phyloP scores from a whole-genome alignment of 495 filamentous ascomycete species.

The Bacidia gigantensis region DNA sequence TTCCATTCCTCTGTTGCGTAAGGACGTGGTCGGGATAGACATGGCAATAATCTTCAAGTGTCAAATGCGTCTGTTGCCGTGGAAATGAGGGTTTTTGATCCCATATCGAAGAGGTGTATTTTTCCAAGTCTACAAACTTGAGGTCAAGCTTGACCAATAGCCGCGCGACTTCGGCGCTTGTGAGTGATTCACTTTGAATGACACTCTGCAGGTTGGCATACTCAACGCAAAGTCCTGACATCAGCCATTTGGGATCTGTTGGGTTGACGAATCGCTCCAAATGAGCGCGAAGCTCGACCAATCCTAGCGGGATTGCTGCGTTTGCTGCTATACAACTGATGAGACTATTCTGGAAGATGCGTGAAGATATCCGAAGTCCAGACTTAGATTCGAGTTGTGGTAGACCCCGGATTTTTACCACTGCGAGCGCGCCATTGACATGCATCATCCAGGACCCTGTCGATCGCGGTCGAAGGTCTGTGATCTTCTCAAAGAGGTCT shows the following conservation, averaged over 20 bases:
- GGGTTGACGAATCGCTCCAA: conserved; percentile 11
- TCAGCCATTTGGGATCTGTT: conserved; percentile 15
- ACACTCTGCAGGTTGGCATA: conserved; percentile 15
- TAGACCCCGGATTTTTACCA: conserved; percentile 18
- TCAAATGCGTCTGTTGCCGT: conserved; percentile 4
- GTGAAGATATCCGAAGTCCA: conserved; percentile 10
- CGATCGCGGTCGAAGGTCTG: conserved; percentile 8
- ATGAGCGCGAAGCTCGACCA: conserved; percentile 16
- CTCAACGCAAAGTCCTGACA: conserved; percentile 16
- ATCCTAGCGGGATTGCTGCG: conserved; percentile 12
- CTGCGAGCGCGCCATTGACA: conserved; percentile 22
- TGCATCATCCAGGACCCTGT: conserved; percentile 19
- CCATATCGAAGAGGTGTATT: neutral
- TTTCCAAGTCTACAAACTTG: neutral
- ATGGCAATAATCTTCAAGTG: conserved; percentile 16
- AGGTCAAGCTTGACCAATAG: neutral
- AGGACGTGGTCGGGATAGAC: conserved; percentile 18
- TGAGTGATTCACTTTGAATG: conserved; percentile 4
- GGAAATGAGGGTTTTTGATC: neutral
- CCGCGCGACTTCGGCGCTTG: neutral
- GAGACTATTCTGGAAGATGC: conserved; percentile 18
- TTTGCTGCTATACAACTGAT: conserved; percentile 16
- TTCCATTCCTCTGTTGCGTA: conserved; percentile 20
- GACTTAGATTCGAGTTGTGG: conserved; percentile 11
- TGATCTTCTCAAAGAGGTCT: conserved; percentile 22